These are phyloP conservation scores for Cnidoscolus chayamansa DNA, from an alignment of 441 rosid genomes.

Conservation along the genomic window DNA sequence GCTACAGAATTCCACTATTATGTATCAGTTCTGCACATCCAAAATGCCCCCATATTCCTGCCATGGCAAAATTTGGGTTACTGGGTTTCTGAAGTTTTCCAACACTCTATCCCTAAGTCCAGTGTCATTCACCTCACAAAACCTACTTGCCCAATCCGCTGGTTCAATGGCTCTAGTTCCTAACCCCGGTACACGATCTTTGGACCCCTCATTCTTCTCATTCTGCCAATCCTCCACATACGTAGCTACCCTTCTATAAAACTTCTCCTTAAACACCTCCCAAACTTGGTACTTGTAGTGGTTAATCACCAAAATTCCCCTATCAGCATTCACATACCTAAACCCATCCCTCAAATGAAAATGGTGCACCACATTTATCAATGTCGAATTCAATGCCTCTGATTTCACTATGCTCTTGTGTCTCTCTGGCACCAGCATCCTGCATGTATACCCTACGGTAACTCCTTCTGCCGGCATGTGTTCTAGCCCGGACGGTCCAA, in stretches of 20 bases:
- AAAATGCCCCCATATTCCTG: conserved; percentile 24
- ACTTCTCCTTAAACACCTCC: conserved; percentile 87
- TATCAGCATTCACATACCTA: conserved; percentile 41
- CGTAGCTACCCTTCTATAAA: conserved; percentile 72
- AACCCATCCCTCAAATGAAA: conserved; percentile 56
- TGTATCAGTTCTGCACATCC: neutral
- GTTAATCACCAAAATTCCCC: conserved; percentile 52
- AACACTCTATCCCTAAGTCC: conserved; percentile 59
- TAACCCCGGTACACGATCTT: conserved; percentile 77
- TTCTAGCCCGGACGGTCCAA: conserved; percentile 67
- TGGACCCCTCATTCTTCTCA: conserved; percentile 66
- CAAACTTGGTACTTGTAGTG: conserved; percentile 87
- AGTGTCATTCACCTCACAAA: conserved; percentile 68
- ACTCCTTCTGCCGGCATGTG: conserved; percentile 45
- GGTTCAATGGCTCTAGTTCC: conserved; percentile 80
- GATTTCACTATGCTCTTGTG: conserved; percentile 80
- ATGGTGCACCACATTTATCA: conserved; percentile 81
- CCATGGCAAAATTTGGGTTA: conserved; percentile 54
- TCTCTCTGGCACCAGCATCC: conserved; percentile 55
- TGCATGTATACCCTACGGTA: conserved; percentile 59
- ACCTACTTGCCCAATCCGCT: conserved; percentile 60
- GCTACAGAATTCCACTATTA: neutral
- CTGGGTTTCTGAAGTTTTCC: conserved; percentile 31
- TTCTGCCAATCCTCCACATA: conserved; percentile 87
- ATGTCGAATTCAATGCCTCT: conserved; percentile 60